These are phyloP conservation scores for Fomitopsis betulina DNA, from an alignment of 1,284 basidiomycete genomes.

Conservation along the genomic window DNA sequence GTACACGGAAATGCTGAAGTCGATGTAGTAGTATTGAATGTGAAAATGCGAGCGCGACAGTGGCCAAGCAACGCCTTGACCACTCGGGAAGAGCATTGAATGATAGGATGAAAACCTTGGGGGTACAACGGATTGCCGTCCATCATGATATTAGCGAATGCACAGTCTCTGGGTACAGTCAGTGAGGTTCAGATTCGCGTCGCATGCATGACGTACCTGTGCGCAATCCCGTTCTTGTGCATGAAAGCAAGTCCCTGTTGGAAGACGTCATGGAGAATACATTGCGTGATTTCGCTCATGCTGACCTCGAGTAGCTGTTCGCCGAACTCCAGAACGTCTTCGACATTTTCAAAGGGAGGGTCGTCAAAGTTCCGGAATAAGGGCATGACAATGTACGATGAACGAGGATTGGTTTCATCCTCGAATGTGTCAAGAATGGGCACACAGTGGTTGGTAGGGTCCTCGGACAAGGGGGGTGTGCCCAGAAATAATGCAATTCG, in stretches of 20 bases:
- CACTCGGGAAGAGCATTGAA: constrained; percentile 3
- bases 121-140: constrained; percentile 23
- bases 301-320: constrained; percentile 24
- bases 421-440: constrained; percentile 14
- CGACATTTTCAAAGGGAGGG: constrained; percentile 17
- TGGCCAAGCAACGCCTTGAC: constrained; percentile 2
- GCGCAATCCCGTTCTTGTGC: too few species aligned
- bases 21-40: constrained; percentile 22
- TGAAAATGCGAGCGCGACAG: constrained; percentile 3
- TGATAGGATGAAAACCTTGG: constrained; percentile 20
- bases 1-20: constrained; percentile 21
- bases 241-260: too few species aligned
- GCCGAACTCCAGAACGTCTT: constrained; percentile 23
- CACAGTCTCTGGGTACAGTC: constrained; percentile 20
- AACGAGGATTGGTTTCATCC: constrained; percentile 13
- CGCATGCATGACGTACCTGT: constrained; percentile 12
- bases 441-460: constrained; percentile 19
- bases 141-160: constrained; percentile 26
- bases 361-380: constrained; percentile 19
- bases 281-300: neutral
- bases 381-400: too few species aligned
- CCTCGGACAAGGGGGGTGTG: constrained; percentile 14
- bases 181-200: neutral
- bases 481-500: constrained; percentile 8
- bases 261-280: neutral